A percentile compares a stretch with the other conserved stretches of the same genome.
These are phyloP conservation scores for Phytopythium mirpurense DNA, from an alignment of 352 stramenopile genomes.

Conservation along the genomic window DNA sequence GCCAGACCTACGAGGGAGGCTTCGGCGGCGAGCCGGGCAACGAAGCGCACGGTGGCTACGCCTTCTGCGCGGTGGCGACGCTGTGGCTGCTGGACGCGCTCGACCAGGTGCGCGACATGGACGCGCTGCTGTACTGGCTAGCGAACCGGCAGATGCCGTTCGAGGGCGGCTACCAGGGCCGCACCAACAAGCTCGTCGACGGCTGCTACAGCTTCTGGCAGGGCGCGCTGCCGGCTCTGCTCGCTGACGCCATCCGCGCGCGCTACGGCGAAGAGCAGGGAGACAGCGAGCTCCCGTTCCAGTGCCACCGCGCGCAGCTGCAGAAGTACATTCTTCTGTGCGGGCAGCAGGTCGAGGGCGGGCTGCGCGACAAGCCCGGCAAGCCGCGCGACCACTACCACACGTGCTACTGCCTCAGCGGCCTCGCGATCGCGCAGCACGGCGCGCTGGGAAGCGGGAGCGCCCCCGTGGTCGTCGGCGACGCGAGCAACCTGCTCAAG, in stretches of 20 bases:
- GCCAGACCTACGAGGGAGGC: conserved; percentile 98
- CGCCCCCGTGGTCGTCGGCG: conserved; percentile 45
- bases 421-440: conserved; percentile 93
- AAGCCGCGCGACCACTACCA: conserved; percentile 98
- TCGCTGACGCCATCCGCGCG: conserved; percentile 44
- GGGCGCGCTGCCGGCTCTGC: conserved; percentile 84
- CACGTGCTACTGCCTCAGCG: conserved; percentile 98
- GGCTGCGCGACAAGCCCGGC: conserved; percentile 92
- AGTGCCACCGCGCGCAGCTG: conserved; percentile 69
- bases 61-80: conserved; percentile 95
- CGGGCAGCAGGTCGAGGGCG: conserved; percentile 92
- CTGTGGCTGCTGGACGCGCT: conserved; percentile 89
- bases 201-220: conserved; percentile 99
- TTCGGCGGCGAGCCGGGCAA: conserved; percentile 90
- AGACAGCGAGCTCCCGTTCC: conserved; percentile 31
- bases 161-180: conserved; percentile 90
- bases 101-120: conserved; percentile 44
- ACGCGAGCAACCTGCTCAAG: conserved; percentile 65
- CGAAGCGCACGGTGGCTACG: conserved; percentile 98
- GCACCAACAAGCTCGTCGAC: conserved; percentile 99
- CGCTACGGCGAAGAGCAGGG: conserved; percentile 16
- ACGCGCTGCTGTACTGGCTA: conserved; percentile 85
- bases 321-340: conserved; percentile 94
- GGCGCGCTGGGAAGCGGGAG: conserved; percentile 24
- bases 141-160: conserved; percentile 92